Conservation (phyloP, 805 yeast species). For the Debaryomyces castellii region DNA sequence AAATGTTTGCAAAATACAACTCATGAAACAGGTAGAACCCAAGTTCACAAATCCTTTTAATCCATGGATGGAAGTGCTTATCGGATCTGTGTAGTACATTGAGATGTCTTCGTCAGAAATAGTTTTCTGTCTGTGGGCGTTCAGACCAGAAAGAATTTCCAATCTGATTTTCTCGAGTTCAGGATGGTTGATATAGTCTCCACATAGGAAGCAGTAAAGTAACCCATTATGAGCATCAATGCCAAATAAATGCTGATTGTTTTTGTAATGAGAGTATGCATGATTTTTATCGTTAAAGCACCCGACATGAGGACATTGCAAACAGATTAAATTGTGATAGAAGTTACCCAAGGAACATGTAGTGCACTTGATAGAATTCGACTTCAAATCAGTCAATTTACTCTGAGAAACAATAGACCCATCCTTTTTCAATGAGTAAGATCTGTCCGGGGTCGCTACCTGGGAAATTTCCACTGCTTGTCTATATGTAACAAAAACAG, state of each 20-base stretch:
- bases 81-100: constrained; percentile 35
- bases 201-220: constrained; percentile 78
- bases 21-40: constrained; percentile 98
- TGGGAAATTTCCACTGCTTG: constrained; percentile 51
- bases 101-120: constrained; percentile 3
- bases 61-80: constrained; percentile 65
- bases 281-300: constrained; percentile 50
- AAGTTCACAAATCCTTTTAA: constrained; percentile 85
- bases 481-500: constrained; percentile 48
- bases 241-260: constrained; percentile 36
- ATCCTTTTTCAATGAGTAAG: constrained; percentile 35
- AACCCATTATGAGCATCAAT: constrained; percentile 69
- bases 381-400: constrained; percentile 40
- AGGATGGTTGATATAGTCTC: constrained; percentile 65
- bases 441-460: constrained; percentile 25
- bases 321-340: constrained; percentile 55
- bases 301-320: constrained; percentile 77
- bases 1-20: constrained; percentile 84
- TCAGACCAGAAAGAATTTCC: constrained; percentile 14
- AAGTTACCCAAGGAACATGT: constrained; percentile 46
- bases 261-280: constrained; percentile 31
- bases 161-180: constrained; percentile 53
- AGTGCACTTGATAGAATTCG: constrained; percentile 49
- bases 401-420: constrained; percentile 33
- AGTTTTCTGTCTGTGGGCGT: constrained; percentile 9